Evolutionary conservation across 1,139 yeast species (phyloP).

Genomic region (Magnusiomyces suaveolens): DNA sequence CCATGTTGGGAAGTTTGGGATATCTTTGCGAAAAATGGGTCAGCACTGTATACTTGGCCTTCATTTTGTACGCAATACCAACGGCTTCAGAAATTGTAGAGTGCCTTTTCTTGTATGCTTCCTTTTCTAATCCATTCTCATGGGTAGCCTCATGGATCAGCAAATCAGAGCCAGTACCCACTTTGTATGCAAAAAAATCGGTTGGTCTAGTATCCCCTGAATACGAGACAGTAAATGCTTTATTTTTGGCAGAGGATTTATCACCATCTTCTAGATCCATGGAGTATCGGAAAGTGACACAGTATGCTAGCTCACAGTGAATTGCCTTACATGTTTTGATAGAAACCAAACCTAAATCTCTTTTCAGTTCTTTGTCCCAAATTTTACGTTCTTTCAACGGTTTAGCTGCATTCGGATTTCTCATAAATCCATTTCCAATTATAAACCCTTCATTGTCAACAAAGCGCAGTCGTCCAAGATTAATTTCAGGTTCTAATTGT

Average conservation of each 20-base stretch:
- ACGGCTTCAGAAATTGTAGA: constrained; percentile 89
- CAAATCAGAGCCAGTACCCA: constrained; percentile 64
- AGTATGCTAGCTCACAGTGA: constrained; percentile 81
- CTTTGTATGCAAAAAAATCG: constrained; percentile 43
- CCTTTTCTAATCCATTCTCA: constrained; percentile 69
- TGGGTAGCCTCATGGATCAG: constrained; percentile 89
- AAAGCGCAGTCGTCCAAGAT: constrained; percentile 41
- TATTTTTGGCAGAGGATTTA: constrained; percentile 11
- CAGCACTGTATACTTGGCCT: constrained; percentile 57
- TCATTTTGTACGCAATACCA: constrained; percentile 58
- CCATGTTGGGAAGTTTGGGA: constrained; percentile 51
- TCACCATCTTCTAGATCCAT: constrained; percentile 8
- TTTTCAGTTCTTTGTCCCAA: constrained; percentile 6
- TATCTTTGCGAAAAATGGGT: constrained; percentile 93
- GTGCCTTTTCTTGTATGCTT: constrained; percentile 75
- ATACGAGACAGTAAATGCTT: constrained; percentile 61
- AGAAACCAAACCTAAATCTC: constrained; percentile 12
- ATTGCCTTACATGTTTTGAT: constrained; percentile 62
- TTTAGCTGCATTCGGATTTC: neutral
- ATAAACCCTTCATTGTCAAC: constrained; percentile 62
- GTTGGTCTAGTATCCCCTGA: constrained; percentile 95
- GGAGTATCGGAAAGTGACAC: constrained; percentile 48
- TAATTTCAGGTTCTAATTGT: constrained; percentile 42
- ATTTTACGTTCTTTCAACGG: neutral
- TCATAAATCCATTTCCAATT: constrained; percentile 23